phyloP scores from a whole-genome alignment of 192 early-diverging fungal genomes.

The Backusella tarrabulga region DNA sequence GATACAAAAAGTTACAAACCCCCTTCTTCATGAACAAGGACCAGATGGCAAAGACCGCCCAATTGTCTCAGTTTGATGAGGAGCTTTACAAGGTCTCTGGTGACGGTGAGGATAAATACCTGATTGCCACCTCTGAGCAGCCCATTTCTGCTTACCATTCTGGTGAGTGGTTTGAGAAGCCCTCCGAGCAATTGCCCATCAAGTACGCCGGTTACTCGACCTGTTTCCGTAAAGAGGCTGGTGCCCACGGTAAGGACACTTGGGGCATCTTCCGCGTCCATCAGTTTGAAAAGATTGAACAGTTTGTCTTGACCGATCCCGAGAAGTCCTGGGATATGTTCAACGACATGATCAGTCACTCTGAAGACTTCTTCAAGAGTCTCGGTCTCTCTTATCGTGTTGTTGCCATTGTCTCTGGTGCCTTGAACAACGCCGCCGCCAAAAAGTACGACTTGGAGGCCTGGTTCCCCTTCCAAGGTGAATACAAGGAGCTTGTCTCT shows the following conservation, averaged over 20 bases:
- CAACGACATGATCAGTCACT: conserved; percentile 88
- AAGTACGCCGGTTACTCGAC: conserved; percentile 96
- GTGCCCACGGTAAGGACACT: conserved; percentile 94
- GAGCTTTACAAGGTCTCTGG: conserved; percentile 92
- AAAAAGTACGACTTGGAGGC: conserved; percentile 99
- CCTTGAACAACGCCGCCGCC: conserved; percentile 98
- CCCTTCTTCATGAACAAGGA: conserved; percentile 98
- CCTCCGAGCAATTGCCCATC: conserved; percentile 87
- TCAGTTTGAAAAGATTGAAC: conserved; percentile 99
- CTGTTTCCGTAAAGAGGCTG: conserved; percentile 99
- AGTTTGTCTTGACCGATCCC: conserved; percentile 94
- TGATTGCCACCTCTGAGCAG: conserved; percentile 99
- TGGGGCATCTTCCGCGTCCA: conserved; percentile 99
- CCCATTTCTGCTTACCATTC: conserved; percentile 97
- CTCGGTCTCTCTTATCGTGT: conserved; percentile 94
- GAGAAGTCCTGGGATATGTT: conserved; percentile 99
- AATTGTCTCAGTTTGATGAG: conserved; percentile 97
- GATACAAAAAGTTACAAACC: conserved; percentile 93
- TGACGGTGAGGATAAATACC: conserved; percentile 89
- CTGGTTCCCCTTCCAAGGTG: conserved; percentile 98
- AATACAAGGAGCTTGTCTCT: conserved; percentile 98
- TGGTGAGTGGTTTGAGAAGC: conserved; percentile 93
- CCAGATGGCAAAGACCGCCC: conserved; percentile 98
- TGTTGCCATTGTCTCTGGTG: conserved; percentile 94
- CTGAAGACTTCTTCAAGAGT: conserved; percentile 95